phyloP scores from a whole-genome alignment of 2,329 filamentous ascomycete genomes.

The Penicillium sp. region DNA sequence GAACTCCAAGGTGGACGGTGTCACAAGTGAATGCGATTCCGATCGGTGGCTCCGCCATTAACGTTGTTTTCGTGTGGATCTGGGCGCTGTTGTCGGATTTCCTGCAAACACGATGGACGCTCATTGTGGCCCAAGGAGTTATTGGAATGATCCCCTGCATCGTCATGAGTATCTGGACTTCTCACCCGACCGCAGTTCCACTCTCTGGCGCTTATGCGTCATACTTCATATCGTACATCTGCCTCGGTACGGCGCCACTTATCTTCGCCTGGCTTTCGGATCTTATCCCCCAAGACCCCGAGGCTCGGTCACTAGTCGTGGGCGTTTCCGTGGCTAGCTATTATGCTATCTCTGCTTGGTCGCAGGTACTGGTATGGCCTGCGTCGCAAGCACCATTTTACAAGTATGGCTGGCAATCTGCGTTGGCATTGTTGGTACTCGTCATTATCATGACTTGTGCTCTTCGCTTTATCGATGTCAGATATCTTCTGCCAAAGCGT shows the following conservation, averaged over 20 bases:
- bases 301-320: conserved; percentile 57
- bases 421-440: conserved; percentile 52
- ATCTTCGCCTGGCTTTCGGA: conserved; percentile 62
- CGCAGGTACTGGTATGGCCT: conserved; percentile 60
- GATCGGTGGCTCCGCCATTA: conserved; percentile 56
- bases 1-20: conserved; percentile 50
- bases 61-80: conserved; percentile 60
- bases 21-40: conserved; percentile 58
- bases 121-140: conserved; percentile 56
- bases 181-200: conserved; percentile 50
- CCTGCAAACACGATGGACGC: conserved; percentile 57
- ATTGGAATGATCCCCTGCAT: conserved; percentile 58
- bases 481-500: conserved; percentile 43
- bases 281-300: conserved; percentile 57
- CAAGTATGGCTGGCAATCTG: conserved; percentile 57
- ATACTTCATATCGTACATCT: conserved; percentile 59
- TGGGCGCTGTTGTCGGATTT: conserved; percentile 61
- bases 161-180: conserved; percentile 62
- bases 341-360: conserved; percentile 60
- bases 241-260: conserved; percentile 58
- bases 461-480: conserved; percentile 54
- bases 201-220: conserved; percentile 58
- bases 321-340: conserved; percentile 58
- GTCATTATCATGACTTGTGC: conserved; percentile 55
- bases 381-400: conserved; percentile 59